Percentiles rank a stretch among this genome's conserved stretches.
Evolutionary conservation across 2,329 filamentous ascomycete species (phyloP).

Genomic region (Aureobasidium leucospermi): DNA sequence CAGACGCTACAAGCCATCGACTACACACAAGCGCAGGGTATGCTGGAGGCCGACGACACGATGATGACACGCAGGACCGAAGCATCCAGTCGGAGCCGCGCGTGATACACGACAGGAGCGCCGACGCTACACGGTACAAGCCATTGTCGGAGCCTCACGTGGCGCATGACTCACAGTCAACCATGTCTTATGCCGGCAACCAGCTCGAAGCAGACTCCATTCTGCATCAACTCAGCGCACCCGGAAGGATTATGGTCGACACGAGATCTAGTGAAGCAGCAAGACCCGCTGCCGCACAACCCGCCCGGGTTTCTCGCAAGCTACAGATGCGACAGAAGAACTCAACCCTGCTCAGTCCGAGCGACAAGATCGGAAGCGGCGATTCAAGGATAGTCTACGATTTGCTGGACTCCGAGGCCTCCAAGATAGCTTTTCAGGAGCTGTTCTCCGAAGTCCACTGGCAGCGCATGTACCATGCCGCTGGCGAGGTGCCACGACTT

Average conservation of each 20-base stretch:
- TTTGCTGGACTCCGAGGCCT: constrained; percentile 50
- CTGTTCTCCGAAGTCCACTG: constrained; percentile 72
- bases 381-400: constrained; percentile 70
- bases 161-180: background rate
- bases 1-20: constrained; percentile 15
- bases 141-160: background rate
- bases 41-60: constrained; percentile 5
- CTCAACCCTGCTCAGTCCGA: constrained; percentile 34
- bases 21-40: background rate
- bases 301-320: constrained; percentile 1
- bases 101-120: background rate
- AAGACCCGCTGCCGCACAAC: background rate
- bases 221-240: background rate
- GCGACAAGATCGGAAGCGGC: constrained; percentile 55
- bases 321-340: background rate
- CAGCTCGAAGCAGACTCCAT: background rate
- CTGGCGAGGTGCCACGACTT: constrained; percentile 82
- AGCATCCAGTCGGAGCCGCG: background rate
- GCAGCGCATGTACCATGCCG: constrained; percentile 88
- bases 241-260: background rate
- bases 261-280: background rate
- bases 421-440: constrained; percentile 57
- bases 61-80: constrained; percentile 3
- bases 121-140: background rate
- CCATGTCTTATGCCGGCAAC: background rate